Evolutionary conservation across 495 filamentous ascomycete species (phyloP).

Genomic region (Glonium stellatum): DNA sequence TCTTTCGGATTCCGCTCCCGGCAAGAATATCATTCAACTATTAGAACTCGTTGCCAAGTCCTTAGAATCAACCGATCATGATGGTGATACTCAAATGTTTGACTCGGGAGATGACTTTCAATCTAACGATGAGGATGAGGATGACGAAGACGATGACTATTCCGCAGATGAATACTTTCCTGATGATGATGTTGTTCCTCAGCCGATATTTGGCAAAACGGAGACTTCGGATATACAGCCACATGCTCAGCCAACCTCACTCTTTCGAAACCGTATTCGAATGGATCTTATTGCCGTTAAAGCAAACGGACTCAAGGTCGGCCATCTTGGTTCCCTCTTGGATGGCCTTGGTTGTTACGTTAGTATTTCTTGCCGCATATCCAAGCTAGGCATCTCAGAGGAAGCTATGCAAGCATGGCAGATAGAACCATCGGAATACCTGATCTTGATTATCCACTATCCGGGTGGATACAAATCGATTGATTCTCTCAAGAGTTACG

Average conservation of each 20-base stretch:
- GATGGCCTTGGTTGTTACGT: constrained; percentile 44
- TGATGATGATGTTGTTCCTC: neutral
- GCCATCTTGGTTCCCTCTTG: constrained; percentile 48
- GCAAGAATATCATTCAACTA: constrained; percentile 33
- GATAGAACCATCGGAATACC: constrained; percentile 57
- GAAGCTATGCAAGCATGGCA: constrained; percentile 76
- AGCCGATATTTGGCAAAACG: neutral
- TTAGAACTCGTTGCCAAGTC: constrained; percentile 34
- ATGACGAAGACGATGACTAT: constrained; percentile 29
- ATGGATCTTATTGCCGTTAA: constrained; percentile 57
- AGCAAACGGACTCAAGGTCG: constrained; percentile 68
- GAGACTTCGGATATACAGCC: neutral
- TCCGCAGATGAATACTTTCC: constrained; percentile 19
- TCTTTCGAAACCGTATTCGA: constrained; percentile 41
- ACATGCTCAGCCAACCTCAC: constrained; percentile 12
- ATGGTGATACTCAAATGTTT: constrained; percentile 35
- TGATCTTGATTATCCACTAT: constrained; percentile 72
- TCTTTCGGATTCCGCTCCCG: constrained; percentile 27
- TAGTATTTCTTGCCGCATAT: constrained; percentile 59
- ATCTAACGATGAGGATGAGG: constrained; percentile 28
- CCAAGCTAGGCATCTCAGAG: constrained; percentile 66
- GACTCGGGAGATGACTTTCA: constrained; percentile 29
- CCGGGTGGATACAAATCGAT: constrained; percentile 50
- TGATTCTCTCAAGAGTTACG: constrained; percentile 39
- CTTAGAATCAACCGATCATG: constrained; percentile 28